These are phyloP conservation scores for Cladosporium oxysporum DNA, from an alignment of 2,329 filamentous ascomycete genomes.

Conservation along the genomic window DNA sequence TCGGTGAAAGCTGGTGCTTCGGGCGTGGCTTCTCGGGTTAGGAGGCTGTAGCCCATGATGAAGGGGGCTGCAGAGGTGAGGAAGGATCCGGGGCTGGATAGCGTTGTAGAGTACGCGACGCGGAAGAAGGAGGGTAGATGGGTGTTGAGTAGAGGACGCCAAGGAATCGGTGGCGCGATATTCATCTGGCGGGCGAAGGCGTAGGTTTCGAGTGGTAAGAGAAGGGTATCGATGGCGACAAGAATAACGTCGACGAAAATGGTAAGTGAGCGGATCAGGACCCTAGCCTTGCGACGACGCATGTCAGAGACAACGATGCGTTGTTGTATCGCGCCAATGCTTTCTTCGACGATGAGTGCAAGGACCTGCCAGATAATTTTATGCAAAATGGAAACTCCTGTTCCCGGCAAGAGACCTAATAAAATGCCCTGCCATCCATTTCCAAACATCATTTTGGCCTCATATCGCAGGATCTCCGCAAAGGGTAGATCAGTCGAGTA, in stretches of 20 bases:
- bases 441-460: conserved; percentile 21
- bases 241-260: conserved; percentile 23
- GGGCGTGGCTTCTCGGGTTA: conserved; percentile 12
- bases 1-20: conserved; percentile 22
- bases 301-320: conserved; percentile 17
- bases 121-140: conserved; percentile 24
- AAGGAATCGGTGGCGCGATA: conserved; percentile 30
- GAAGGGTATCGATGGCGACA: conserved; percentile 26
- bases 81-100: conserved; percentile 3
- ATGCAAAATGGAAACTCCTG: conserved; percentile 24
- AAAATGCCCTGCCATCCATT: conserved; percentile 22
- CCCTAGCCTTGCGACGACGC: conserved; percentile 22
- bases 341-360: conserved; percentile 25
- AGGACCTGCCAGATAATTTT: conserved; percentile 23
- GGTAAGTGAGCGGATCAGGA: conserved; percentile 21
- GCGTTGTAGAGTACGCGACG: conserved; percentile 23
- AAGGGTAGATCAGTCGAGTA: conserved; percentile 27
- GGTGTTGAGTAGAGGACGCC: conserved; percentile 23
- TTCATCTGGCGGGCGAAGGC: conserved; percentile 30
- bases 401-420: conserved; percentile 24
- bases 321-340: conserved; percentile 25
- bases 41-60: conserved; percentile 15
- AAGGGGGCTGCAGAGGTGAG: conserved; percentile 22
- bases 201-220: conserved; percentile 33
- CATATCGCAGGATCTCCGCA: conserved; percentile 22